Conservation (phyloP, 345 rosid genomes). For the Syzygium grande region DNA sequence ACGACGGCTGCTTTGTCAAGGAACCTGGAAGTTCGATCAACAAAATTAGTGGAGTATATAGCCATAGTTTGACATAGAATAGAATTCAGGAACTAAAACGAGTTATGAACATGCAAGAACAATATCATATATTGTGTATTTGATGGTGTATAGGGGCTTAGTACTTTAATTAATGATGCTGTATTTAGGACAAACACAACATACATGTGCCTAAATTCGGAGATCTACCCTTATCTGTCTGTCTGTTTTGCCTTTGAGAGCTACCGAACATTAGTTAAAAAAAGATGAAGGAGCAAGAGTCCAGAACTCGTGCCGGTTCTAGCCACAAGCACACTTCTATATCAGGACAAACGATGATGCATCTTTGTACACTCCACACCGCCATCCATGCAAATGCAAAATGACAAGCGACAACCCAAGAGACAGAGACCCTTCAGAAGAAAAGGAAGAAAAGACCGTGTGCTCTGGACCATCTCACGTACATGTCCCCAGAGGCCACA, state of each 20-base stretch:
- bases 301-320: not conserved
- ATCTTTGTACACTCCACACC: not conserved
- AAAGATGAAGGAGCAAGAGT: not conserved
- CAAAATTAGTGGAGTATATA: not conserved
- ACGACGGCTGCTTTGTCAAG: constrained; percentile 79
- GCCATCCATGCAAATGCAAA: not conserved
- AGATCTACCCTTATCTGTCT: not conserved
- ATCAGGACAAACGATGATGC: not conserved
- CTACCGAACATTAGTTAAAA: not conserved
- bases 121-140: not conserved
- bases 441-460: not conserved
- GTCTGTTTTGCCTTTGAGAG: not conserved
- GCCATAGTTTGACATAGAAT: not conserved
- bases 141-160: not conserved
- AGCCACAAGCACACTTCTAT: not conserved
- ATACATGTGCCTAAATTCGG: not conserved
- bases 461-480: not conserved
- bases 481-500: not conserved
- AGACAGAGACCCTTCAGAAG: not conserved
- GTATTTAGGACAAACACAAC: not conserved
- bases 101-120: not conserved
- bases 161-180: not conserved
- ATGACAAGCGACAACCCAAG: not conserved
- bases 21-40: constrained; percentile 30
- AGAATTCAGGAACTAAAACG: too few relatives aligned